Base-by-base conservation (phyloP, 2,329 filamentous ascomycete genomes). In the Aaosphaeria arxii region DNA sequence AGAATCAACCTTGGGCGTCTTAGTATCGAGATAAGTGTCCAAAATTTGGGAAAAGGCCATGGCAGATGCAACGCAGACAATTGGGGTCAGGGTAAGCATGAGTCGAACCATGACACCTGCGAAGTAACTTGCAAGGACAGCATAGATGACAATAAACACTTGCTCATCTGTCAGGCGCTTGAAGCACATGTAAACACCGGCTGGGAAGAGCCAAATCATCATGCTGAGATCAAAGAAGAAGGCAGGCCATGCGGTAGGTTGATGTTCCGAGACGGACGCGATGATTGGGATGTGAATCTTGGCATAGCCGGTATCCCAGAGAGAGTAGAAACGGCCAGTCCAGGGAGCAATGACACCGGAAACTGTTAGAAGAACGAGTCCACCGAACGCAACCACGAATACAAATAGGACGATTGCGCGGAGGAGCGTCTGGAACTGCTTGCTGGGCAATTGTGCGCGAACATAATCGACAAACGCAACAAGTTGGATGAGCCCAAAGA, bases 231-330 rank as follows among this genome's bases (percentile, higher is more conserved):
- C 94, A 72, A 99, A 99, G 79, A 99, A 99, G 81, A 96, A 99
- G 11, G 95, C 90, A 2, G 94, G 94, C 94, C 94, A 99, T 40
- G 94, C 94, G 35, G 94, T 99, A 46, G 94, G 94, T 76, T 99
- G 94, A 77, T 99, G 94, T 76, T 99, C 94, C 1, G 94, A 99
- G 42, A 99, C 94, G n/a, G 94, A 99, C 4, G 94, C 94, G 70
- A 99, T 99, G 68, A 99, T 99, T 52, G 94, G 94, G 67, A 99
- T 99, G 67, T 99, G 94, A 55, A 97, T 95, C 80, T 99, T 99
- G 64, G 94, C 94, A 69, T 99, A 99, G 62, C 90, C 88, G 5
- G 94, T 99, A 70, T 99, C 95, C 91, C 92, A 99, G 31, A 99
- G 84, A 24, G 95, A 99, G 78, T 99, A 99, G 82, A 99, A 99